A percentile compares a stretch with the other conserved stretches of the same genome.
These are phyloP conservation scores for Teratosphaeria destructans DNA, from an alignment of 2,329 filamentous ascomycete genomes.

Conservation along the genomic window DNA sequence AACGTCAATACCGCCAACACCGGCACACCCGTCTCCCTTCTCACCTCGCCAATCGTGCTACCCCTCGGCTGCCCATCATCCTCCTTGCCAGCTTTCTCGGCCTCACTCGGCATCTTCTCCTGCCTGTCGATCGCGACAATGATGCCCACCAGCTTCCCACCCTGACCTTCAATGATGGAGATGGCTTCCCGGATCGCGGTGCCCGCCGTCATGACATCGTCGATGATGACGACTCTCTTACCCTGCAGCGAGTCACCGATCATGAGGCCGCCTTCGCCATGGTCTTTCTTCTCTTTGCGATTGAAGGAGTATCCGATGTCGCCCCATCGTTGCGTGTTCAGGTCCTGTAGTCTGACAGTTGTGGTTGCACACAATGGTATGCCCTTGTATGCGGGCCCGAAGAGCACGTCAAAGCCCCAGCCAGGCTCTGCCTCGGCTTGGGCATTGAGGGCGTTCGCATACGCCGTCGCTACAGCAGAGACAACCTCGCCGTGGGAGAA, in stretches of 20 bases:
- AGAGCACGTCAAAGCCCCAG: conserved; percentile 69
- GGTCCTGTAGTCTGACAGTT: conserved; percentile 61
- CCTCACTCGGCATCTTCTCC: conserved; percentile 60
- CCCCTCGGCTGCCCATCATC: conserved; percentile 60
- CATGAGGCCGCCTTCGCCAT: conserved; percentile 88
- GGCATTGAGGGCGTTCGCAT: conserved; percentile 53
- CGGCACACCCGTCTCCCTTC: conserved; percentile 72
- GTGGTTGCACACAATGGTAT: conserved; percentile 80
- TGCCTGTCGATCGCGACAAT: conserved; percentile 80
- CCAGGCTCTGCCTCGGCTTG: conserved; percentile 33
- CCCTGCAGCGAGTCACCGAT: conserved; percentile 79
- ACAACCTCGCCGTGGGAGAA: conserved; percentile 77
- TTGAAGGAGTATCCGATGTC: conserved; percentile 79
- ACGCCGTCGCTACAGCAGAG: conserved; percentile 67
- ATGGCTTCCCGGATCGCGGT: conserved; percentile 91
- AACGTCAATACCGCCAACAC: conserved; percentile 76
- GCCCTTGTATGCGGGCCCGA: conserved; percentile 93
- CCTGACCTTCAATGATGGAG: conserved; percentile 74
- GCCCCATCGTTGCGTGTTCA: conserved; percentile 57
- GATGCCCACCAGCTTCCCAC: conserved; percentile 75
- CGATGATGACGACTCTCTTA: conserved; percentile 79
- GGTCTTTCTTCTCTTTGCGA: conserved; percentile 90
- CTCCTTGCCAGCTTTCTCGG: conserved; percentile 29
- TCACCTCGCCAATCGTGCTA: conserved; percentile 78
- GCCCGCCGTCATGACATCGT: conserved; percentile 93